A percentile compares a stretch with the other conserved stretches of the same genome.
phyloP scores from a whole-genome alignment of 306 rosid genomes.

The Prunus padus region DNA sequence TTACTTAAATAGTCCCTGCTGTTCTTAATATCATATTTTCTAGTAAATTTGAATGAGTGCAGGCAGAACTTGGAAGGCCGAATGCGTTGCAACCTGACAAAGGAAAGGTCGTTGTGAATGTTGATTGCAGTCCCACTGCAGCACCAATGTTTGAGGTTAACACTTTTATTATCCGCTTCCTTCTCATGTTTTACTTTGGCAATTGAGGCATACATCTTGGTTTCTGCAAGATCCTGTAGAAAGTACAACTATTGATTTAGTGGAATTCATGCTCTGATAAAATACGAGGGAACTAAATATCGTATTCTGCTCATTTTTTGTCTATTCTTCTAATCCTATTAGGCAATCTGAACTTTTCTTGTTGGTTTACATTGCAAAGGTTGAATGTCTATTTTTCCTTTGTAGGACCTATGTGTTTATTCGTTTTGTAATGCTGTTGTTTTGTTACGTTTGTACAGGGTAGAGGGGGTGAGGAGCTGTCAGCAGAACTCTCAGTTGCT shows the following conservation, averaged over 20 bases:
- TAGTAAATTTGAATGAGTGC: conserved; percentile 30
- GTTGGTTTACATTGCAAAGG: background rate
- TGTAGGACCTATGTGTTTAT: background rate
- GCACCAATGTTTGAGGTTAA: conserved; percentile 17
- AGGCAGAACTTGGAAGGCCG: conserved; percentile 97
- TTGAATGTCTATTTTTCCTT: background rate
- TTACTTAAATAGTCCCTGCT: background rate
- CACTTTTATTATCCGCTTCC: background rate
- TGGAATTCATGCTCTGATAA: background rate
- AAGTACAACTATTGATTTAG: background rate
- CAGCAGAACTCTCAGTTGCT: conserved; percentile 65
- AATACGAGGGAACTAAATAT: background rate
- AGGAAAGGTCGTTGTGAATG: conserved; percentile 52
- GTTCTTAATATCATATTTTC: background rate
- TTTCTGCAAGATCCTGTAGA: background rate
- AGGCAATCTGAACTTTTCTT: background rate
- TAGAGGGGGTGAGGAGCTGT: conserved; percentile 86
- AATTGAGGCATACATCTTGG: background rate
- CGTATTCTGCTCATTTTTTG: background rate
- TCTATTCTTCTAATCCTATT: background rate
- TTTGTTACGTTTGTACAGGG: conserved; percentile 43
- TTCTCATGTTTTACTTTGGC: background rate
- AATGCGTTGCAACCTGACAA: conserved; percentile 59
- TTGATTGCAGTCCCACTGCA: conserved; percentile 19
- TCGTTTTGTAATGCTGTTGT: background rate